Conservation (phyloP, 2,329 filamentous ascomycete genomes). For the Alternaria metachromatica region DNA sequence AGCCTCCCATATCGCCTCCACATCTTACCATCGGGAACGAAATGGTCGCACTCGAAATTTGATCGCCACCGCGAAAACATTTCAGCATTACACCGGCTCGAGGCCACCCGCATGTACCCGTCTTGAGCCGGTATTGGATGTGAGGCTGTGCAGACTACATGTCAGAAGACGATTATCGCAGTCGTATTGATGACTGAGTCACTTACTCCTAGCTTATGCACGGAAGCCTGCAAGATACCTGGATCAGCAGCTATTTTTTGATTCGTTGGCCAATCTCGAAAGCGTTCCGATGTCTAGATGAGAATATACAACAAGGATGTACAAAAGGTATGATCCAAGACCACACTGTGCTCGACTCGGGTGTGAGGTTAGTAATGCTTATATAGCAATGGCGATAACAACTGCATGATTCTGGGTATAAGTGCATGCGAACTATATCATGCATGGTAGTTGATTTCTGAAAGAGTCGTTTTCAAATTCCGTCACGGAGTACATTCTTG, state of each 20-base stretch:
- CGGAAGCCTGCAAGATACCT: not conserved
- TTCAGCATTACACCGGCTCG: not conserved
- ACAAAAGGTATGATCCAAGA: not conserved
- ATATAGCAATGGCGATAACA: not conserved
- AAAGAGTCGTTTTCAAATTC: not conserved
- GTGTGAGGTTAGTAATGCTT: not conserved
- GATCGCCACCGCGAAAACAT: not conserved
- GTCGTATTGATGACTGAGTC: not conserved
- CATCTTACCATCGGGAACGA: not conserved
- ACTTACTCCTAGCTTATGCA: not conserved
- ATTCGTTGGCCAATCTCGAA: not conserved
- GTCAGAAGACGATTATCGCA: not conserved
- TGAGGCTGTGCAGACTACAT: not conserved
- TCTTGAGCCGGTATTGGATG: not conserved
- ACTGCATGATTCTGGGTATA: not conserved
- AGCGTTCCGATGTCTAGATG: not conserved
- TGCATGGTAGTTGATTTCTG: not conserved
- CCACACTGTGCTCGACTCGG: not conserved
- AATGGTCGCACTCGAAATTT: not conserved
- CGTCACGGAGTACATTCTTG: not conserved
- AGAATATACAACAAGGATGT: not conserved
- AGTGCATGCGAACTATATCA: not conserved
- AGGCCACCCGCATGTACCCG: not conserved
- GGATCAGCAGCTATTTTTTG: not conserved
- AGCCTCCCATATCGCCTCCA: slow-evolving; percentile 16